Base-by-base conservation (phyloP, 495 filamentous ascomycete species). In the Copromyces sp. region DNA sequence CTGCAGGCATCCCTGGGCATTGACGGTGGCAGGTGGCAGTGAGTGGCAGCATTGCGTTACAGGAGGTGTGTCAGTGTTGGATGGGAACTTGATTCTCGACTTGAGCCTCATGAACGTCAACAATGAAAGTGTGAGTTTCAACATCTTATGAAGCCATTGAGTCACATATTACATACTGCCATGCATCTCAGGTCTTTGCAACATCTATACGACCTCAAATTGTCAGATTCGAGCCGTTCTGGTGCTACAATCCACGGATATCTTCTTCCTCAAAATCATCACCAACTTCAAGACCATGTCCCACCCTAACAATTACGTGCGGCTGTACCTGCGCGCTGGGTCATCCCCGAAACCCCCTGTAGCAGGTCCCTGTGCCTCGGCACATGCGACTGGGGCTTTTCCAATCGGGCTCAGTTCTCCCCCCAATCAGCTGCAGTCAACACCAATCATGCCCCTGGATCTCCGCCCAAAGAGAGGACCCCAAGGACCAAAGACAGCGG, bases 361-460 rank as follows among this genome's bases (percentile, higher is more conserved):
- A 59, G 4, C 41, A 47, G 40, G 68, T 71, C 35, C 38, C 59
- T 71, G 68, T 75, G 75, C 80, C 80, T 81, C 79, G 80, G 80
- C 80, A 82, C 80, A 82, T 82, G 80, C 71, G 39, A 78, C 53
- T 61, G 53, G 53, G 53, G 53, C 53, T 42, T 29, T 71, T 39
- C 59, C 65, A 37, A n/a, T 29, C 38, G 45, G 38, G 39, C 39
- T n/a, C n/a, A n/a, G n/a, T n/a, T n/a, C n/a, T 24, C 42, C 29
- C 24, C 29, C 29, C 29, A 69, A 42, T n/a, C 40, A 65, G 53
- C 53, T 65, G 53, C 14, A 37, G 12, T 35, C 53, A 35, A 32
- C 53, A 35, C 53, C 53, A 65, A 65, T 65, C 53, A 65, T 65
- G 53, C 29, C 53, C 53, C 53, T 37, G 24, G 53, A 9, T 65